phyloP scores from a whole-genome alignment of 192 early-diverging fungal species.

The Coemansia sp. region DNA sequence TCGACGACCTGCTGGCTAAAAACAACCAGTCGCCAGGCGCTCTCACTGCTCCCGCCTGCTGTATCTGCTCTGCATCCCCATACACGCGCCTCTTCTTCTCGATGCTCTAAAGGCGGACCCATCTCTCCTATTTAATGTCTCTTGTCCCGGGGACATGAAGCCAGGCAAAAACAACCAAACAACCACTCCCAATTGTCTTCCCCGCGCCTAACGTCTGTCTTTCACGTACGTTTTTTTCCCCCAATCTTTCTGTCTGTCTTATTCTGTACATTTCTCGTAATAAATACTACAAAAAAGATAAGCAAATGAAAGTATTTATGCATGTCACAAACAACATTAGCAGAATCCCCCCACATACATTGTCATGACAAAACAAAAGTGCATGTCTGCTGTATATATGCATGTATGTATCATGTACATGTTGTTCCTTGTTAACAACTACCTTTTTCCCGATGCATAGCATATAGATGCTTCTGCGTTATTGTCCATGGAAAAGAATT shows the following conservation, averaged over 20 bases:
- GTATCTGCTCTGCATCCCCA: conserved; percentile 44
- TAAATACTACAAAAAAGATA: neutral
- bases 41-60: conserved; percentile 31
- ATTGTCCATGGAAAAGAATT: neutral
- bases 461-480: neutral
- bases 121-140: neutral
- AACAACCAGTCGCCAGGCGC: conserved; percentile 22
- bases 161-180: too few species aligned
- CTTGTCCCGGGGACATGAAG: too few species aligned
- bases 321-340: neutral
- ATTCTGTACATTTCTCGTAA: neutral
- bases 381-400: neutral
- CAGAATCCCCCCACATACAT: neutral
- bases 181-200: too few species aligned
- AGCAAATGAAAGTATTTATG: neutral
- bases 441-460: neutral
- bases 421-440: neutral
- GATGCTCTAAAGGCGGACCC: conserved; percentile 24
- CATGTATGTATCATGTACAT: neutral
- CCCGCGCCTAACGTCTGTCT: too few species aligned
- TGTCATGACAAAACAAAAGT: neutral
- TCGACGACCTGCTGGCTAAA: conserved; percentile 24
- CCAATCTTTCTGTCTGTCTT: neutral
- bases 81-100: conserved; percentile 52
- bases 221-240: too few species aligned